A percentile compares a stretch with the other conserved stretches of the same genome.
phyloP scores from a whole-genome alignment of 2,329 filamentous ascomycete species.

The Alternaria gaisen region DNA sequence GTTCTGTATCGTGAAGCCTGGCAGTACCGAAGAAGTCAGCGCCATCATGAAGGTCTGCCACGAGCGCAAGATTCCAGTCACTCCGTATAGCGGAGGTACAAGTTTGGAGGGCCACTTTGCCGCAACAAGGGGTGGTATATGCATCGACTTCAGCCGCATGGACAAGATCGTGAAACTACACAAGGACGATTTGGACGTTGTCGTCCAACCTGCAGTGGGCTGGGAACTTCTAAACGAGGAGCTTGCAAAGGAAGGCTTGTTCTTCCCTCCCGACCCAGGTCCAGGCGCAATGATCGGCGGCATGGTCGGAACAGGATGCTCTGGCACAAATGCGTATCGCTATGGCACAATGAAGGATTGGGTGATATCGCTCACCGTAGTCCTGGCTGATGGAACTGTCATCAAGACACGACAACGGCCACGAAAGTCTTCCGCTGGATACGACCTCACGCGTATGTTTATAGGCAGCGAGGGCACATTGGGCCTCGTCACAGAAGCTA shows the following conservation, averaged over 20 bases:
- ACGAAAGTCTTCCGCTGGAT: conserved; percentile 88
- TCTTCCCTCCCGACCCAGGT: conserved; percentile 92
- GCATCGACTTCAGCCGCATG: conserved; percentile 88
- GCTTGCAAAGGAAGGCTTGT: conserved; percentile 75
- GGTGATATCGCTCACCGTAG: conserved; percentile 86
- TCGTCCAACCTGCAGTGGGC: conserved; percentile 73
- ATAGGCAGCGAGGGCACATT: conserved; percentile 92
- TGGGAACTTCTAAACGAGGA: conserved; percentile 88
- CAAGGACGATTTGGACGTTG: conserved; percentile 70
- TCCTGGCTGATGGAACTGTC: conserved; percentile 87
- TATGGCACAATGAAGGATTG: conserved; percentile 97
- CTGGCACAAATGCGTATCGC: conserved; percentile 86
- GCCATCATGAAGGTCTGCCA: conserved; percentile 90
- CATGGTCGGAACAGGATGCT: conserved; percentile 81
- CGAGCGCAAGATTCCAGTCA: conserved; percentile 80
- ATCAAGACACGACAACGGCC: conserved; percentile 90
- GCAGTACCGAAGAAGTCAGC: conserved; percentile 83
- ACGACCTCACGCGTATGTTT: conserved; percentile 89
- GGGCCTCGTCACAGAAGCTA: conserved; percentile 89
- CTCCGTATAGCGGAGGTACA: conserved; percentile 86
- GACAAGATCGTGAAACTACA: conserved; percentile 80
- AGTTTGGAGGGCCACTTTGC: conserved; percentile 90
- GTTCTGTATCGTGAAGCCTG: conserved; percentile 76
- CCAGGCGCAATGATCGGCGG: conserved; percentile 93
- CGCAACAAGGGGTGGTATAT: conserved; percentile 82